These are phyloP conservation scores for Penicillium soppii DNA, from an alignment of 495 filamentous ascomycete species.

Conservation along the genomic window DNA sequence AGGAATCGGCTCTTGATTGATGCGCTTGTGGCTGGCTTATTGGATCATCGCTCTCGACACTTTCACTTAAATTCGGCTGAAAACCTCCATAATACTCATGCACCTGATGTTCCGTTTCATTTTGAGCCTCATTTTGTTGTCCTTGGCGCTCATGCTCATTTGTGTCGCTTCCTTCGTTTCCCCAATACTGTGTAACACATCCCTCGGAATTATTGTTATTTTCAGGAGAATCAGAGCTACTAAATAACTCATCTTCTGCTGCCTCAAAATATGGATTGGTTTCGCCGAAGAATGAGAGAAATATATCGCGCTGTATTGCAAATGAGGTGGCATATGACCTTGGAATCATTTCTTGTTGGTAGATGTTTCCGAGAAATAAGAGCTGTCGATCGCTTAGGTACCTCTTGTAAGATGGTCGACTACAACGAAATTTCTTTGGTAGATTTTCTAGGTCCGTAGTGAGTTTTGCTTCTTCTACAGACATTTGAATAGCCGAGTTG, in stretches of 20 bases:
- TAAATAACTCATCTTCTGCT: background rate
- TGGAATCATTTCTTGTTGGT: background rate
- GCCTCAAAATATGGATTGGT: background rate
- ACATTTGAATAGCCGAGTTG: background rate
- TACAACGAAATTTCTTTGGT: background rate
- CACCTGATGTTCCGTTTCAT: background rate
- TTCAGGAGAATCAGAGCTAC: background rate
- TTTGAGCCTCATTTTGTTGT: background rate
- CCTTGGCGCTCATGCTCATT: background rate
- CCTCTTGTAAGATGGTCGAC: background rate
- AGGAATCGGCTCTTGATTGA: background rate
- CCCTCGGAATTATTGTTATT: background rate
- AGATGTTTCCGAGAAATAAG: background rate
- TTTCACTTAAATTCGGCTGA: background rate
- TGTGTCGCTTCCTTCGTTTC: background rate
- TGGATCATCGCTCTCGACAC: background rate
- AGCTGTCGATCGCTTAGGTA: background rate
- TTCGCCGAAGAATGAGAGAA: constrained; percentile 4
- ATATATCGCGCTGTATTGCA: constrained; percentile 3
- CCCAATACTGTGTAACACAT: background rate
- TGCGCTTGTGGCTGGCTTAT: background rate
- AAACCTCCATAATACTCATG: background rate
- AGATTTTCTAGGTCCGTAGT: background rate
- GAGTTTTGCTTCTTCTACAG: background rate
- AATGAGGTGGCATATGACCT: background rate